Evolutionary conservation across 768 basidiomycete genomes (phyloP), one percentile per base, ranked within the genome.

Genomic region (Kwoniella mangroviensis): DNA sequence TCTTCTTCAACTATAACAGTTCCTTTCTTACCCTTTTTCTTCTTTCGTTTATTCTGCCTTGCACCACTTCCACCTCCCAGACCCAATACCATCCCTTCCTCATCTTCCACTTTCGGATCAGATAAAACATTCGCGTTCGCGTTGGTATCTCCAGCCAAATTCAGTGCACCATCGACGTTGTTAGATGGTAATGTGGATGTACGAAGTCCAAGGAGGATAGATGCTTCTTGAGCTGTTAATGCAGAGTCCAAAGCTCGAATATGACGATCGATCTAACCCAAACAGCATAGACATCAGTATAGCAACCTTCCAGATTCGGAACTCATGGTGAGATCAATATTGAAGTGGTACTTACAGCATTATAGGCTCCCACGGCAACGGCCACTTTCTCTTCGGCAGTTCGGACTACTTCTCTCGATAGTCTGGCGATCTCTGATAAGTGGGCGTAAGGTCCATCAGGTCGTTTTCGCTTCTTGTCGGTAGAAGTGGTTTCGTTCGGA

Each of bases 311-410:
- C 2, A 15, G 1, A 21, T 1, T 1, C 21, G 4, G 21, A 1
- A 10, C 19, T 49, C 45, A 13, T 15, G 45, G 0, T 0, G 19
- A 49, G 45, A 15, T 17, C 13, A 19, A 49, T 4, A 6, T 11
- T 19, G 19, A 22, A 22, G n/a, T 17, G 22, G 6, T 3, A 74
- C 82, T 63, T 43, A 81, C 82, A 41, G 81, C 70, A 51, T 83
- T 82, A 65, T 84, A 84, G 0, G 81, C 79, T n/a, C 78, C 81
- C 2, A 78, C 69, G 17, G 83, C 82, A 15, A 84, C 69, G 3
- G 82, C 82, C 9, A 83, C 76, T 58, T 84, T 84, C 63, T 84
- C 83, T 22, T 84, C 81, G 3, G 77, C 76, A n/a, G 79, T 78
- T 51, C 80, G 21, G 10, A 82, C 69, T 9, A 84, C 70, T n/a